phyloP scores from a whole-genome alignment of 116 monocot genomes.

The Trichopus zeylanicus region DNA sequence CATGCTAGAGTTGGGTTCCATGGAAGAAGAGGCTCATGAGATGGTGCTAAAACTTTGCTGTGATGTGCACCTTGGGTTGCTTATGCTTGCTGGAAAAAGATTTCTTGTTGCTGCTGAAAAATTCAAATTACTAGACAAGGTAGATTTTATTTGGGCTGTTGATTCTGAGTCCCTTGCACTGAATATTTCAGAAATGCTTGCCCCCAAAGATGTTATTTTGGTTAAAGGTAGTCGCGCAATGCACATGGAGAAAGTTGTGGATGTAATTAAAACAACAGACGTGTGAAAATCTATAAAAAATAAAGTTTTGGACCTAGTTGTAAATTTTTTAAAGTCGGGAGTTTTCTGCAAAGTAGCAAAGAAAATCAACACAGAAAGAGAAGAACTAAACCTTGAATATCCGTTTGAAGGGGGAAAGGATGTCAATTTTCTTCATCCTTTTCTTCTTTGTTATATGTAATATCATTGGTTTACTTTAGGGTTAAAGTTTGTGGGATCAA shows the following conservation, averaged over 20 bases:
- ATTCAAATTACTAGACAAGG: not conserved
- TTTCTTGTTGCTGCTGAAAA: slow-evolving; percentile 15
- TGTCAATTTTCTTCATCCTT: too few relatives aligned
- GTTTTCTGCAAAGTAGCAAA: too few relatives aligned
- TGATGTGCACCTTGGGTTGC: slow-evolving; percentile 5
- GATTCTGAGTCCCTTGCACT: slow-evolving; percentile 6
- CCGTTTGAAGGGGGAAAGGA: too few relatives aligned
- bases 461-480: too few relatives aligned
- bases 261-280: slow-evolving; percentile 17
- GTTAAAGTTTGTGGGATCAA: too few relatives aligned
- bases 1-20: slow-evolving; percentile 25
- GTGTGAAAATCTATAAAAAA: too few relatives aligned
- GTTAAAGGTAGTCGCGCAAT: slow-evolving; percentile 27
- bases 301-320: too few relatives aligned
- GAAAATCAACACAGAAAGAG: too few relatives aligned
- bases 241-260: slow-evolving; percentile 31
- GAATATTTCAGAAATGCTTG: slow-evolving; percentile 2
- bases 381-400: too few relatives aligned
- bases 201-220: slow-evolving; percentile 19
- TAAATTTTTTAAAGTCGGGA: too few relatives aligned
- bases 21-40: slow-evolving; percentile 15
- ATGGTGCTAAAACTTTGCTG: slow-evolving; percentile 20
- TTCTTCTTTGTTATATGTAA: too few relatives aligned
- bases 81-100: slow-evolving; percentile 21
- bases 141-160: slow-evolving; percentile 1